These are phyloP conservation scores for Microcos paniculata DNA, from an alignment of 345 rosid genomes.

Conservation along the genomic window DNA sequence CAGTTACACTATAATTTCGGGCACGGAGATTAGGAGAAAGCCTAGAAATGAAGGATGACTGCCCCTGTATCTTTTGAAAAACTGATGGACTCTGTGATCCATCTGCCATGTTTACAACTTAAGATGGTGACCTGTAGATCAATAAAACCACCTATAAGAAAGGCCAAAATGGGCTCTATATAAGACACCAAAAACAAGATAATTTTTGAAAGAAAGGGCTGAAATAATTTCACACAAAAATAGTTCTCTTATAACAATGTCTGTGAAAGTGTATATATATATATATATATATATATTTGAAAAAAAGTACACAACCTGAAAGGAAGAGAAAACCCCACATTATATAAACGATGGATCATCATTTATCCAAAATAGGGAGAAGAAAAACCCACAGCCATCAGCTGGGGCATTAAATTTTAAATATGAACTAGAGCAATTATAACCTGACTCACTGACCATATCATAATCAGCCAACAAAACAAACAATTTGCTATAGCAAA, in stretches of 20 bases:
- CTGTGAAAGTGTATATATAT: too few relatives aligned
- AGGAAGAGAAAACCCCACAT: background rate
- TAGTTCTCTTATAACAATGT: background rate
- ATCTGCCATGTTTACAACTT: conserved; percentile 52
- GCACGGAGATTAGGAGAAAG: conserved; percentile 36
- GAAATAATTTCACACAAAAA: background rate
- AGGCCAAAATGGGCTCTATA: background rate
- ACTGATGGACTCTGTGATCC: conserved; percentile 55
- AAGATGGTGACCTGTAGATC: conserved; percentile 28
- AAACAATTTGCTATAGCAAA: too few relatives aligned
- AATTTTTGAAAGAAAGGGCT: background rate
- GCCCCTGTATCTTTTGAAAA: conserved; percentile 51
- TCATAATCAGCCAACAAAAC: too few relatives aligned
- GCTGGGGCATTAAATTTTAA: too few relatives aligned
- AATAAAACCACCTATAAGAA: background rate
- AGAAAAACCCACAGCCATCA: too few relatives aligned
- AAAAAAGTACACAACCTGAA: background rate
- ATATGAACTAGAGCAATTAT: too few relatives aligned
- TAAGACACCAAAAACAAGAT: background rate
- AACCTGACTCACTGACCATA: too few relatives aligned
- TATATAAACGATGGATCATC: background rate
- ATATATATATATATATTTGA: too few relatives aligned
- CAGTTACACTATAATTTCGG: conserved; percentile 12
- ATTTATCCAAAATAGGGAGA: too few relatives aligned
- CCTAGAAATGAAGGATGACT: conserved; percentile 40